Evolutionary conservation across 2,329 filamentous ascomycete species (phyloP).

Genomic region (Calonectria pseudoreteaudii): DNA sequence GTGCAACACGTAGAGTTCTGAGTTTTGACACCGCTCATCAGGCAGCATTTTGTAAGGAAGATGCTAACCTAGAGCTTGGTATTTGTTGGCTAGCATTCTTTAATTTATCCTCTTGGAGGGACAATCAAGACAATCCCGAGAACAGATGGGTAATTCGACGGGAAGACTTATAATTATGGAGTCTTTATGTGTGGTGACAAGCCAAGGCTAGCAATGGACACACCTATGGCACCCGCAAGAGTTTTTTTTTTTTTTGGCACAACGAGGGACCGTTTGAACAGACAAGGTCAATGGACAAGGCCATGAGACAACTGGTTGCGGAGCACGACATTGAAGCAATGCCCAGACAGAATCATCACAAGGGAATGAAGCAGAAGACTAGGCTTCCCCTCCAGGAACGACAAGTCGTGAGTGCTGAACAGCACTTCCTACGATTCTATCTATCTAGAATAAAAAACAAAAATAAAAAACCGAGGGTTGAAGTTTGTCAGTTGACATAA

Average conservation of each 20-base stretch:
- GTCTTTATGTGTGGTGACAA: not conserved
- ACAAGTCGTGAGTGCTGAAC: not conserved
- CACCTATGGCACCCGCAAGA: not conserved
- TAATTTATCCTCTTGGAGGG: not conserved
- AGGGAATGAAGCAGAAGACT: not conserved
- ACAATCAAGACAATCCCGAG: not conserved
- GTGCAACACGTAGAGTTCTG: not conserved
- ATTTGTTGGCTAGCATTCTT: not conserved
- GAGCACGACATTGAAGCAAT: not conserved
- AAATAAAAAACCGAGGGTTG: slow-evolving; percentile 28
- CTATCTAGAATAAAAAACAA: slow-evolving; percentile 3
- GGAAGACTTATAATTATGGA: not conserved
- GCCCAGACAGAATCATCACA: not conserved
- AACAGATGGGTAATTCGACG: not conserved
- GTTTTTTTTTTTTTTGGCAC: no score
- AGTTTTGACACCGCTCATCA: not conserved
- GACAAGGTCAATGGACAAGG: no score
- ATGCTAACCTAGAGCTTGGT: not conserved
- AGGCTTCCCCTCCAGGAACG: not conserved
- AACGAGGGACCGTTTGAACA: no score
- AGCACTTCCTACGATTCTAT: not conserved
- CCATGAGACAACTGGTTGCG: not conserved
- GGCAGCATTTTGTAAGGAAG: not conserved
- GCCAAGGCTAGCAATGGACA: not conserved
- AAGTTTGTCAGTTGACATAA: slow-evolving; percentile 49